Percentiles rank a stretch among this genome's conserved stretches.
These are phyloP conservation scores for Xylariaceae sp. DNA, from an alignment of 2,329 filamentous ascomycete species.

Conservation along the genomic window DNA sequence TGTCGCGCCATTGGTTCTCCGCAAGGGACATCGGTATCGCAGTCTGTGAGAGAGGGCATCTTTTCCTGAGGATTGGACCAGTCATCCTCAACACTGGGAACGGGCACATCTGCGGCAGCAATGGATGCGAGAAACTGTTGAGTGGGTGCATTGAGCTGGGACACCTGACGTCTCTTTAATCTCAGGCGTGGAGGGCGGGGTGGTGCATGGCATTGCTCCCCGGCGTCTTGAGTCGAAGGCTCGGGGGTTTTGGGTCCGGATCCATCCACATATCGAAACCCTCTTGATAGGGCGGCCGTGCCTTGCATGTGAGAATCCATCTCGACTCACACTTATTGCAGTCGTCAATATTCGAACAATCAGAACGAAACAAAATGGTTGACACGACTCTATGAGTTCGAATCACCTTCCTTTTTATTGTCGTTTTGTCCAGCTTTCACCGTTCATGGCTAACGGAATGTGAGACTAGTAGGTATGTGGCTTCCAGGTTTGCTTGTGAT, in stretches of 20 bases:
- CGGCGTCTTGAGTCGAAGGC: slow-evolving; percentile 36
- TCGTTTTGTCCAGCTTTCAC: slow-evolving; percentile 4
- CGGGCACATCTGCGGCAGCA: slow-evolving; percentile 59
- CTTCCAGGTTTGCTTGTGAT: neutral
- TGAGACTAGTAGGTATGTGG: neutral
- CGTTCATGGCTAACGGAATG: slow-evolving; percentile 10
- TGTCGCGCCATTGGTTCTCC: slow-evolving; percentile 30
- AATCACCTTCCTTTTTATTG: slow-evolving; percentile 16
- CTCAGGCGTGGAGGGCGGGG: slow-evolving; percentile 52
- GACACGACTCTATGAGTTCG: slow-evolving; percentile 5
- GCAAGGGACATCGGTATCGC: slow-evolving; percentile 33
- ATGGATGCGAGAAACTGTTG: slow-evolving; percentile 65
- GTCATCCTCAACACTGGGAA: slow-evolving; percentile 61
- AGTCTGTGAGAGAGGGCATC: slow-evolving; percentile 35
- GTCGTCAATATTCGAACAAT: slow-evolving; percentile 1
- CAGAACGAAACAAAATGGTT: slow-evolving; percentile 7
- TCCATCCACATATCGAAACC: slow-evolving; percentile 35
- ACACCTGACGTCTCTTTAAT: slow-evolving; percentile 52
- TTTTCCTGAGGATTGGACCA: slow-evolving; percentile 43
- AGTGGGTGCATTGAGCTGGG: slow-evolving; percentile 54
- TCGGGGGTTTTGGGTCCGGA: slow-evolving; percentile 50
- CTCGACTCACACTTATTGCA: slow-evolving; percentile 1
- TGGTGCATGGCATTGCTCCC: slow-evolving; percentile 40
- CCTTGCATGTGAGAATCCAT: slow-evolving; percentile 45
- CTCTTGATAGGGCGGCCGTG: slow-evolving; percentile 42